A percentile compares a stretch with the other conserved stretches of the same genome.
Conservation (phyloP, 2,329 filamentous ascomycete species). For the Trichoderma koningiopsis region DNA sequence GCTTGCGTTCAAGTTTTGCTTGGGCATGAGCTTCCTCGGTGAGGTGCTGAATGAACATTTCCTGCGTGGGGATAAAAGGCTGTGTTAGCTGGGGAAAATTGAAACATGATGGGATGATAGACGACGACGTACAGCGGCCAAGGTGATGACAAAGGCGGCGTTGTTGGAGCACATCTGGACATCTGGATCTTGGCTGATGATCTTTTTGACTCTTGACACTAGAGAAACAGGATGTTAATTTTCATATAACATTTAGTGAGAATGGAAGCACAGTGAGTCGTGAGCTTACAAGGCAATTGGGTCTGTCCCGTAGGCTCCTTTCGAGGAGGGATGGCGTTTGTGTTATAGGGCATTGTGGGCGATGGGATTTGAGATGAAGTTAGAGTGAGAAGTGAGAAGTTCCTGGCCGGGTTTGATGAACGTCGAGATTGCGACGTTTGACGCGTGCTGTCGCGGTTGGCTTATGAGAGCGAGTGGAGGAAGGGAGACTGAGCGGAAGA, state of each 20-base stretch:
- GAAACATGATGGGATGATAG: not conserved
- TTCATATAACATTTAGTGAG: not conserved
- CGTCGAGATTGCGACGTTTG: not conserved
- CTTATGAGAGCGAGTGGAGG: constrained; percentile 6
- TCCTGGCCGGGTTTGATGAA: not conserved
- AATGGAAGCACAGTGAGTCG: not conserved
- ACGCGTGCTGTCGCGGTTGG: not conserved
- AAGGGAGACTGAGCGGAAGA: not conserved
- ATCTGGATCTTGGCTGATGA: constrained; percentile 85
- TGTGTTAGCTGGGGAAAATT: constrained; percentile 13
- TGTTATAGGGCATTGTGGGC: constrained; percentile 81
- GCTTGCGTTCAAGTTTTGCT: constrained; percentile 88
- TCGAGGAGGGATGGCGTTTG: constrained; percentile 74
- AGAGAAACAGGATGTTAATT: not conserved
- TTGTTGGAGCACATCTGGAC: constrained; percentile 87
- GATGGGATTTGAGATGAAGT: not conserved
- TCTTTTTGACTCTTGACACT: constrained; percentile 97
- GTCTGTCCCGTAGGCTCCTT: constrained; percentile 84
- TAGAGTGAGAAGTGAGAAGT: not conserved
- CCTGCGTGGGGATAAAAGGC: constrained; percentile 50
- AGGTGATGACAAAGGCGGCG: constrained; percentile 88
- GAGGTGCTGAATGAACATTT: constrained; percentile 94
- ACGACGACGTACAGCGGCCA: constrained; percentile 70
- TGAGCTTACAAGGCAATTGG: constrained; percentile 76
- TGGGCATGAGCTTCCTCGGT: constrained; percentile 83